phyloP scores from a whole-genome alignment of 2,329 filamentous ascomycete genomes.

The Bipolaris zeicola region DNA sequence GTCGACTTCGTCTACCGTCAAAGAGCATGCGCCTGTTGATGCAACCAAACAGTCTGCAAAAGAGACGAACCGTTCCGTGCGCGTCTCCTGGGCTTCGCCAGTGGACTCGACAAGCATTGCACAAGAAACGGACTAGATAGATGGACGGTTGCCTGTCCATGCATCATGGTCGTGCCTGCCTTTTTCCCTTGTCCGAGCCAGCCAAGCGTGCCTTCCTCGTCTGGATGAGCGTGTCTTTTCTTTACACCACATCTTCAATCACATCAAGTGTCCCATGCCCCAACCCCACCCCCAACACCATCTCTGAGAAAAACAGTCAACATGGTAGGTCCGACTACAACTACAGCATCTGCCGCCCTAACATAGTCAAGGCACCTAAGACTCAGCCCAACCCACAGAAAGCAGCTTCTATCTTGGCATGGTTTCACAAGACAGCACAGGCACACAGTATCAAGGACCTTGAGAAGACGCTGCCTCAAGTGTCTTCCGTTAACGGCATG shows the following conservation, averaged over 20 bases:
- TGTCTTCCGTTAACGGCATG: conserved; percentile 69
- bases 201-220: too few species aligned
- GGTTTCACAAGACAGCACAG: conserved; percentile 64
- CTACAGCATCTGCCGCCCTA: conserved; percentile 6
- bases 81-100: background rate
- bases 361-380: conserved; percentile 56
- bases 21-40: background rate
- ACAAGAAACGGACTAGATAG: too few species aligned
- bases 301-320: background rate
- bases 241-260: too few species aligned
- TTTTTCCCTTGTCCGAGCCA: too few species aligned
- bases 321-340: conserved; percentile 18
- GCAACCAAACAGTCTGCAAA: background rate
- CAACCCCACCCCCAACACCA: background rate
- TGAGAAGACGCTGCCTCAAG: conserved; percentile 65
- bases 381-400: conserved; percentile 63
- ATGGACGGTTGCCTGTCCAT: too few species aligned
- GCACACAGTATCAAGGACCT: conserved; percentile 71
- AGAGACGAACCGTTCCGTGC: background rate
- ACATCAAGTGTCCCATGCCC: too few species aligned
- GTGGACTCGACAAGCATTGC: too few species aligned
- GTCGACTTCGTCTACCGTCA: background rate
- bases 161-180: too few species aligned
- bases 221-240: too few species aligned
- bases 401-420: conserved; percentile 62